Evolutionary conservation across 106 monocot species (phyloP).

Genomic region (Apostasia shenzhenica): DNA sequence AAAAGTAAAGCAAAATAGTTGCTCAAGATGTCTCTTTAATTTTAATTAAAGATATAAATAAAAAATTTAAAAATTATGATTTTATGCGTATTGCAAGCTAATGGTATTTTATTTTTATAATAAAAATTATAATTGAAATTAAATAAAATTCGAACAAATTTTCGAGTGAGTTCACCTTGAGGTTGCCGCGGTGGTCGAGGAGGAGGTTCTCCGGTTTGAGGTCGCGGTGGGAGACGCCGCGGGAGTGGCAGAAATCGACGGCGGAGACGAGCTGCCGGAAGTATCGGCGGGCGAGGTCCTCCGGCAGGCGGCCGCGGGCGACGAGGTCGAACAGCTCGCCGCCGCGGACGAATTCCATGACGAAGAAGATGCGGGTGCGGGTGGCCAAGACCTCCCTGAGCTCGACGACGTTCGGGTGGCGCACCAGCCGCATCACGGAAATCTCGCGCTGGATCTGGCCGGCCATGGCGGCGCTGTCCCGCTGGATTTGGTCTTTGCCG

Average conservation of each 20-base stretch:
- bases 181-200: conserved; percentile 12
- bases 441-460: conserved; percentile 40
- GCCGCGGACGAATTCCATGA: conserved; percentile 20
- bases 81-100: too few relatives aligned
- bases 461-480: neutral
- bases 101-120: too few relatives aligned
- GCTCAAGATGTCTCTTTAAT: too few relatives aligned
- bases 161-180: neutral
- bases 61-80: too few relatives aligned
- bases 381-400: conserved; percentile 43
- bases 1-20: too few relatives aligned
- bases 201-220: conserved; percentile 25
- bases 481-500: conserved; percentile 22
- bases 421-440: conserved; percentile 25
- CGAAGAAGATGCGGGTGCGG: conserved; percentile 22
- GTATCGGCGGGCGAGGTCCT: conserved; percentile 23
- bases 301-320: conserved; percentile 23
- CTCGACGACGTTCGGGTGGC: conserved; percentile 22
- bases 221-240: conserved; percentile 18
- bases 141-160: too few relatives aligned
- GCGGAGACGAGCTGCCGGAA: conserved; percentile 30
- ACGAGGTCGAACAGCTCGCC: conserved; percentile 33
- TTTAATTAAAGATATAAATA: too few relatives aligned
- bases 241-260: conserved; percentile 18
- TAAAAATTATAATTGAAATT: too few relatives aligned